Evolutionary conservation across 1,284 basidiomycete genomes (phyloP).

Genomic region (Leccinum griseonigrum): DNA sequence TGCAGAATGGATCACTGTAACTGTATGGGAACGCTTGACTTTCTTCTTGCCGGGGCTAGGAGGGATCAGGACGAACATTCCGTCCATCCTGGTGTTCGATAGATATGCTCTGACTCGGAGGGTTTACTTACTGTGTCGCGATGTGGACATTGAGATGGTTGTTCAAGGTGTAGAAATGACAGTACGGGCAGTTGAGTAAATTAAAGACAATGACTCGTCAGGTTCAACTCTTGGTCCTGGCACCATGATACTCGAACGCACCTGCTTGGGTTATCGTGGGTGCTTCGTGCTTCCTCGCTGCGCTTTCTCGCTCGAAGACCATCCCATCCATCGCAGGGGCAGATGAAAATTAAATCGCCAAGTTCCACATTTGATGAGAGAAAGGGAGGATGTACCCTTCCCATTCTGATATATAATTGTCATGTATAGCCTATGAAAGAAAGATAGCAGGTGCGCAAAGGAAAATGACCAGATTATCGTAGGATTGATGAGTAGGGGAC

Average conservation of each 20-base stretch:
- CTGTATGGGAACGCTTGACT: slow-evolving; percentile 20
- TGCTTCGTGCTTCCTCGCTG: slow-evolving; percentile 25
- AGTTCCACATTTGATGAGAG: not conserved
- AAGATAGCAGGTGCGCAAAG: not conserved
- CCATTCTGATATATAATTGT: slow-evolving; percentile 7
- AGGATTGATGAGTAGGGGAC: no score
- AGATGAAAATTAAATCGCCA: slow-evolving; percentile 7
- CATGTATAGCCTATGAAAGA: not conserved
- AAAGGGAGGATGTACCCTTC: slow-evolving; percentile 2
- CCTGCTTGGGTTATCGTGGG: slow-evolving; percentile 17
- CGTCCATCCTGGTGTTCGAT: no score
- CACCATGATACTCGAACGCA: slow-evolving; percentile 1
- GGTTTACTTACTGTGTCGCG: slow-evolving; percentile 18
- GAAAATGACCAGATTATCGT: no score
- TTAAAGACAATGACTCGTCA: not conserved
- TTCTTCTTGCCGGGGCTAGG: slow-evolving; percentile 25
- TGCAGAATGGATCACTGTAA: not conserved
- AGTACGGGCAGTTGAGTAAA: no score
- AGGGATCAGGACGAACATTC: not conserved
- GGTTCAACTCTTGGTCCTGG: not conserved
- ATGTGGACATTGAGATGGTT: slow-evolving; percentile 9
- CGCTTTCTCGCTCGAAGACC: slow-evolving; percentile 16
- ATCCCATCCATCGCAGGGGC: slow-evolving; percentile 11
- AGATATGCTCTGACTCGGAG: not conserved
- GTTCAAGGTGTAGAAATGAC: no score